Conservation (phyloP, 176 grass and related monocot genomes). For the Triticum urartu region DNA sequence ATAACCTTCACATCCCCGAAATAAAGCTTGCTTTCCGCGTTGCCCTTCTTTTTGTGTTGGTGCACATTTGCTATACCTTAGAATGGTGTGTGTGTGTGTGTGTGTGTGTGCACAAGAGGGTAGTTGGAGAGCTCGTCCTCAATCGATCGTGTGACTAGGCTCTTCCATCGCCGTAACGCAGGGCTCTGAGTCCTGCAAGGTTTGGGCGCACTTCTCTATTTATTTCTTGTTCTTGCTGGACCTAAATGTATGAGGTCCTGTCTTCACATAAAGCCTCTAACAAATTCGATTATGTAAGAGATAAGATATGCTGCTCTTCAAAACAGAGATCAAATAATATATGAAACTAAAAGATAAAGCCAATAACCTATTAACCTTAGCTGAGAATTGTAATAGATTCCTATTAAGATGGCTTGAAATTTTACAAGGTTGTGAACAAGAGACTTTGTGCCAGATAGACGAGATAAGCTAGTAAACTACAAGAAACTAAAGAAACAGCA, state of each 20-base stretch:
- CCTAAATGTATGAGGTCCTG: background rate
- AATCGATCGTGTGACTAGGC: background rate
- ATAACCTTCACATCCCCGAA: background rate
- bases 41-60: background rate
- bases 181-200: background rate
- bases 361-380: background rate
- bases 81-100: background rate
- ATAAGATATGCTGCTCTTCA: background rate
- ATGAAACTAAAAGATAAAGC: background rate
- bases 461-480: background rate
- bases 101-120: background rate
- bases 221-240: background rate
- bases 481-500: background rate
- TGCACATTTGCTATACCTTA: slow-evolving; percentile 12
- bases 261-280: background rate
- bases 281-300: background rate
- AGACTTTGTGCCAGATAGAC: background rate
- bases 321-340: background rate
- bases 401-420: background rate
- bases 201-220: background rate
- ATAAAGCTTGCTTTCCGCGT: background rate
- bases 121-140: background rate
- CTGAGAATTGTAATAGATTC: background rate
- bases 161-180: background rate
- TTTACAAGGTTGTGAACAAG: background rate